Conservation (phyloP, 2,329 filamentous ascomycete species). For the Xylariaceae sp. region DNA sequence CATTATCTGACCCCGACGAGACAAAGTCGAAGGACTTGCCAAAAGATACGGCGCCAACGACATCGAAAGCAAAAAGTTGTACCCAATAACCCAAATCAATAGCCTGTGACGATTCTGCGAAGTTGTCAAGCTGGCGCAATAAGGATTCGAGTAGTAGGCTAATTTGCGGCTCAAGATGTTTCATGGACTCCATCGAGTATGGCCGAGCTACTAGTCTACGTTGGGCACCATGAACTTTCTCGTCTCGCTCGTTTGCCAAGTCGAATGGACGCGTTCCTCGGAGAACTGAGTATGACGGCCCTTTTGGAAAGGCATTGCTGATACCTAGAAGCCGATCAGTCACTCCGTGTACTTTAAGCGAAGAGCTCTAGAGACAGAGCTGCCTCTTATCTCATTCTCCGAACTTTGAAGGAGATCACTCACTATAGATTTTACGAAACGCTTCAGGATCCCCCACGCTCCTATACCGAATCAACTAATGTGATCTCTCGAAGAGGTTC, state of each 20-base stretch:
- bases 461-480: conserved; percentile 9
- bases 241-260: conserved; percentile 23
- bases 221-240: conserved; percentile 27
- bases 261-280: conserved; percentile 27
- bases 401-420: neutral
- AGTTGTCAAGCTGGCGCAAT: conserved; percentile 14
- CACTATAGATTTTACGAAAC: conserved; percentile 26
- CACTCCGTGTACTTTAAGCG: too few relatives aligned
- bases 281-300: conserved; percentile 19
- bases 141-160: conserved; percentile 3
- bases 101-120: neutral
- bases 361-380: neutral
- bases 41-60: conserved; percentile 28
- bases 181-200: conserved; percentile 30
- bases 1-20: conserved; percentile 18
- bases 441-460: conserved; percentile 23
- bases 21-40: conserved; percentile 27
- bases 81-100: conserved; percentile 24
- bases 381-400: neutral
- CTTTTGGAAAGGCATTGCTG: conserved; percentile 15
- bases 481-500: too few relatives aligned
- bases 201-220: conserved; percentile 27
- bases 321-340: conserved; percentile 2
- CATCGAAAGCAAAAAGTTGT: conserved; percentile 28
- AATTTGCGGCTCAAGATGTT: conserved; percentile 26